Evolutionary conservation across 176 grass and related monocot genomes (phyloP), one percentile per base, ranked within the genome.

Genomic region (Stipa capillata): DNA sequence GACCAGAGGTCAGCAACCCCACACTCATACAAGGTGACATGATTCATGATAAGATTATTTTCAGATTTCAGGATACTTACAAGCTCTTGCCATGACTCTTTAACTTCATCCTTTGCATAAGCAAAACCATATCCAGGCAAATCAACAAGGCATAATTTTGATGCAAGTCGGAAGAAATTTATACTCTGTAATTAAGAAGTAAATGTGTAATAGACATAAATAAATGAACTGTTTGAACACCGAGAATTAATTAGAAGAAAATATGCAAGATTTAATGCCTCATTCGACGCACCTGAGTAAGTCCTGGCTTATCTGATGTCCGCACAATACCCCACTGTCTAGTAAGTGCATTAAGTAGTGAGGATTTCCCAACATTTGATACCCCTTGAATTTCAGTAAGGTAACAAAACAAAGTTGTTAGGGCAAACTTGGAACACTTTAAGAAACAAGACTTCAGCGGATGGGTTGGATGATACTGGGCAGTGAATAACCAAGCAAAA

Each of bases 101-200:
- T 94, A 70, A 98, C 92, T 85, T 98, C 95, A 29, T 98, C 95
- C 77, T 98, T 98, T 76, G 95, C 95, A 92, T 92, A 94, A 88
- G 95, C 92, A 94, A 94, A 98, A 56, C 95, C 95, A 89, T 98
- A 98, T 76, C 95, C 95, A 74, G 95, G 92, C 47, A 98, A 85
- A 85, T 98, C 95, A 64, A 94, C 95, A 53, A 98, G 87, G 75
- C 57, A 90, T 60, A 94, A 58, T 73, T 98, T 94, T 1, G 95
- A 98, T 55, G 83, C 92, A 85, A 98, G 92, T 21, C 60, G 85
- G 71, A 98, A 94, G 77, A 94, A 98, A 85, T 98, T 94, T 68
- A 94, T 92, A 75, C 77, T 91, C 92, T 98, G 83, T 51, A 69
- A 85, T 83, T 42, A 32, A 87, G 53, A 60, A n/a, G 24, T 34